These are phyloP conservation scores for Rhizophagus sp. DNA, from an alignment of 192 early-diverging fungal genomes.

Conservation along the genomic window DNA sequence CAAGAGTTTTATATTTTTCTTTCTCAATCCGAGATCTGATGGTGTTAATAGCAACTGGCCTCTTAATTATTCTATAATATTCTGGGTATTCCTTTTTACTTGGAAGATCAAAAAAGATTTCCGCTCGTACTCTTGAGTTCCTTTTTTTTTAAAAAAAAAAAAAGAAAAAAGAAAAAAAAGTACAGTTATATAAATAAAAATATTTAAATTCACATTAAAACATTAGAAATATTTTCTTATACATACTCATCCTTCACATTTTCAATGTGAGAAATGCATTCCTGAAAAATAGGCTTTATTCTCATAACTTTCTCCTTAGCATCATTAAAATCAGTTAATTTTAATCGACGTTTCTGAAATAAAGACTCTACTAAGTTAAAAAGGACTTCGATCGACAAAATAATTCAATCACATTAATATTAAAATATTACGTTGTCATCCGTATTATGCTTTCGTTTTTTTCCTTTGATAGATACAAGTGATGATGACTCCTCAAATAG, in stretches of 20 bases:
- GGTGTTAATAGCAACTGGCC: conserved; percentile 86
- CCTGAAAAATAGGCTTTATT: neutral
- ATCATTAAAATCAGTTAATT: neutral
- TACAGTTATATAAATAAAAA: neutral
- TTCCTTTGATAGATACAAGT: neutral
- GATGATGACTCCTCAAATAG: neutral
- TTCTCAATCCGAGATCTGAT: conserved; percentile 76
- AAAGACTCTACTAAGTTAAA: neutral
- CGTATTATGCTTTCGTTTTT: neutral
- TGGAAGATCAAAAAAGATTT: conserved; percentile 79
- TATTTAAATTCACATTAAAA: neutral
- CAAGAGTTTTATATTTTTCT: conserved; percentile 62
- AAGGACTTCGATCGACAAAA: neutral
- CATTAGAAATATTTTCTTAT: conserved; percentile 3
- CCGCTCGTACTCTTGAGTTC: conserved; percentile 58
- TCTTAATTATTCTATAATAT: conserved; percentile 86
- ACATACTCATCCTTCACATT: neutral
- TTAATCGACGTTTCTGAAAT: neutral
- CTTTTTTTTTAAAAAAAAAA: neutral
- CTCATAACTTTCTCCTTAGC: neutral
- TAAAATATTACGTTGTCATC: neutral
- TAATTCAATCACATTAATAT: neutral
- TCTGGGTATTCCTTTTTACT: conserved; percentile 75
- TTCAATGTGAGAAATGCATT: neutral
- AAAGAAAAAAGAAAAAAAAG: neutral